These are phyloP conservation scores for Persicaria tinctoria DNA, from an alignment of 148 eudicot species.

Conservation along the genomic window DNA sequence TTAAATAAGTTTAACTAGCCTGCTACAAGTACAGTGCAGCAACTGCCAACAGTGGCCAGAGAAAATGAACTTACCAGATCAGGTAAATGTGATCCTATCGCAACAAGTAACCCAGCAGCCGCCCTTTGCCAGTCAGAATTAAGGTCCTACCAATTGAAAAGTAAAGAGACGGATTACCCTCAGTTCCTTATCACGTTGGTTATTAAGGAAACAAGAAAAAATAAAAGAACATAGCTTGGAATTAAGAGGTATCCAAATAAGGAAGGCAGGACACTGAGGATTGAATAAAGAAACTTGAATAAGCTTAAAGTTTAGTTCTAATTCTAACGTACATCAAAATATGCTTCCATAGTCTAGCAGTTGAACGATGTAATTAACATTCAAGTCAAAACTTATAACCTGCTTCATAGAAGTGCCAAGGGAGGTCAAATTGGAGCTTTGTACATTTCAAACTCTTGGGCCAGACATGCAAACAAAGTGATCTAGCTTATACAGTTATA, in stretches of 20 bases:
- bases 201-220: neutral
- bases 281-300: neutral
- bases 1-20: neutral
- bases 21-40: neutral
- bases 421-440: neutral
- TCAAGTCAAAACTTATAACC: neutral
- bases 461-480: neutral
- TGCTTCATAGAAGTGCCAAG: neutral
- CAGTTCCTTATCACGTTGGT: neutral
- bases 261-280: neutral
- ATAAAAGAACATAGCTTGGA: neutral
- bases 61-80: conserved; percentile 58
- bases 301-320: no score
- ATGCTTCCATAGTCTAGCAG: neutral
- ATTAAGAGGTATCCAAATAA: neutral
- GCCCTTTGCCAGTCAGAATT: conserved; percentile 96
- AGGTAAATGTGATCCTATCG: conserved; percentile 89
- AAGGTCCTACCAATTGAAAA: conserved; percentile 47
- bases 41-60: conserved; percentile 10
- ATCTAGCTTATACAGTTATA: neutral
- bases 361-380: neutral
- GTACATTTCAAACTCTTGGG: neutral
- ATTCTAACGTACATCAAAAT: neutral
- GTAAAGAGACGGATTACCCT: neutral
- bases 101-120: conserved; percentile 81